Percentiles rank a stretch among this genome's conserved stretches.
These are phyloP conservation scores for Exophiala lecanii-corni DNA, from an alignment of 2,329 filamentous ascomycete genomes.

Conservation along the genomic window DNA sequence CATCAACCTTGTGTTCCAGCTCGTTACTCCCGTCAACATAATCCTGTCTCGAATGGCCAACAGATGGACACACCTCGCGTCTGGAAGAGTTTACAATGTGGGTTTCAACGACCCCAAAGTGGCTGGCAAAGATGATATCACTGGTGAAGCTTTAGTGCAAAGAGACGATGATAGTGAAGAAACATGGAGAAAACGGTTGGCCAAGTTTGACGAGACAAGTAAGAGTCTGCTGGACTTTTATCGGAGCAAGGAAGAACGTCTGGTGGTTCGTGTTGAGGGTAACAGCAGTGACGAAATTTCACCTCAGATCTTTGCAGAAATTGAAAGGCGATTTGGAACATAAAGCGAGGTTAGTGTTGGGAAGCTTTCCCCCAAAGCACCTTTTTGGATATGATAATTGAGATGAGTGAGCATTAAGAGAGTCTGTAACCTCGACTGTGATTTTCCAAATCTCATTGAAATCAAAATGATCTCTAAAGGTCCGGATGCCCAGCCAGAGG, in stretches of 20 bases:
- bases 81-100: constrained; percentile 91
- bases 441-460: constrained; percentile 29
- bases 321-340: constrained; percentile 67
- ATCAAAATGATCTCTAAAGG: constrained; percentile 28
- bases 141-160: constrained; percentile 78
- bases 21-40: constrained; percentile 79
- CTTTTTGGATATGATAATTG: background rate
- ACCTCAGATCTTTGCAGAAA: constrained; percentile 79
- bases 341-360: constrained; percentile 8
- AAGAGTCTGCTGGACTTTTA: constrained; percentile 85
- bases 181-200: constrained; percentile 74
- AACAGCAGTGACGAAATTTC: constrained; percentile 92
- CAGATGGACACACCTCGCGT: constrained; percentile 88
- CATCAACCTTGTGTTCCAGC: constrained; percentile 88
- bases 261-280: constrained; percentile 81
- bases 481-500: constrained; percentile 29
- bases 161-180: constrained; percentile 81
- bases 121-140: constrained; percentile 78
- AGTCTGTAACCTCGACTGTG: constrained; percentile 28
- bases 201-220: constrained; percentile 83
- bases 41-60: constrained; percentile 86
- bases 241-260: constrained; percentile 60
- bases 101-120: constrained; percentile 83
- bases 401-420: too few species aligned
- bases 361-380: too few species aligned